A percentile compares a stretch with the other conserved stretches of the same genome.
These are phyloP conservation scores for Talaromyces sp. DNA, from an alignment of 2,329 filamentous ascomycete species.

Conservation along the genomic window DNA sequence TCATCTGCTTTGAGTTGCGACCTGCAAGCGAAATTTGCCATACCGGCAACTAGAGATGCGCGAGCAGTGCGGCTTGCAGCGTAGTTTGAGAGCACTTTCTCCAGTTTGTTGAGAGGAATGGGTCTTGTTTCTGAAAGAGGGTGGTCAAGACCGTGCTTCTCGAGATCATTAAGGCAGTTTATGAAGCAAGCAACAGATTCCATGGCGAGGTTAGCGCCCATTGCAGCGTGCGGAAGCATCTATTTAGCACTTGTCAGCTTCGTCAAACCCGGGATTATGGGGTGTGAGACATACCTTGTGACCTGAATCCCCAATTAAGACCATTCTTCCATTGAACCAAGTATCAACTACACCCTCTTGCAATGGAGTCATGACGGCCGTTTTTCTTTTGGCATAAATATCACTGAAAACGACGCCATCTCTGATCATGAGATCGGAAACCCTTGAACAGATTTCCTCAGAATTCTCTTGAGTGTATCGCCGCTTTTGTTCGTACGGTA, in stretches of 20 bases:
- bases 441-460: background rate
- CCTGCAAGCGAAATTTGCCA: background rate
- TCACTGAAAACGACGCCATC: background rate
- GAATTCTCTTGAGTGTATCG: background rate
- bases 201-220: slow-evolving; percentile 2
- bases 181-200: slow-evolving; percentile 4
- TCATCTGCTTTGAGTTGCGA: background rate
- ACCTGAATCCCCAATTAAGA: background rate
- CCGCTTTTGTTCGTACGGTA: background rate
- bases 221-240: slow-evolving; percentile 3
- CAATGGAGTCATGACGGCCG: slow-evolving; percentile 1
- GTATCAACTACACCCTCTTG: background rate
- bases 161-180: background rate
- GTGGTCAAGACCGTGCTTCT: background rate
- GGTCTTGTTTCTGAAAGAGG: background rate
- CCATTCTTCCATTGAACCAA: background rate
- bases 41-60: background rate
- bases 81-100: background rate
- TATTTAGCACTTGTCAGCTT: background rate
- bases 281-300: background rate
- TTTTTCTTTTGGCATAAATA: slow-evolving; percentile 1
- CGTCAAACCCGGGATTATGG: background rate
- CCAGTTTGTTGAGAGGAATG: background rate
- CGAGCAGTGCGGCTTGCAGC: background rate
- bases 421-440: background rate